phyloP scores from a whole-genome alignment of 345 rosid genomes.

The Brassica incana region DNA sequence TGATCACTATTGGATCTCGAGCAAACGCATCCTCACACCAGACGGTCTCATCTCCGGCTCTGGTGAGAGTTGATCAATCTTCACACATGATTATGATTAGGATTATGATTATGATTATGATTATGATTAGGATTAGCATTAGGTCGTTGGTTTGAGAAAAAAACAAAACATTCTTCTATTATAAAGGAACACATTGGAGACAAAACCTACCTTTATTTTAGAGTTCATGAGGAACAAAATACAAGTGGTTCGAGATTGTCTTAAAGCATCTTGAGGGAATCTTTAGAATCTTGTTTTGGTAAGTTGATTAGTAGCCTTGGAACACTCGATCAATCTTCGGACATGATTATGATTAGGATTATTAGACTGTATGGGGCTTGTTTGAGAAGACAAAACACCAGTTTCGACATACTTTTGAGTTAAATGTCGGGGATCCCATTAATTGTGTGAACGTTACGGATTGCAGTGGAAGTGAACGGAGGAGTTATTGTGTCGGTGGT shows the following conservation, averaged over 20 bases:
- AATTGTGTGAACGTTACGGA: background rate
- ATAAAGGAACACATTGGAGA: no score
- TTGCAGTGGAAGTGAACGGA: conserved; percentile 68
- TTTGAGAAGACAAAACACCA: background rate
- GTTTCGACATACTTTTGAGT: background rate
- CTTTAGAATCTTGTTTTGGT: conserved; percentile 50
- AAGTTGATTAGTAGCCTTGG: background rate
- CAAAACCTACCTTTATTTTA: no score
- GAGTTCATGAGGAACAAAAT: no score
- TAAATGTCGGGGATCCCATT: background rate
- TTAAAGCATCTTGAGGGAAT: no score
- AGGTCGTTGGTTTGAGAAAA: background rate
- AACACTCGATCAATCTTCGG: background rate
- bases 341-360: background rate
- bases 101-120: background rate
- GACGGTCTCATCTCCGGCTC: conserved; percentile 72
- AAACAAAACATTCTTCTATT: no score
- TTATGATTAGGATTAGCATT: background rate
- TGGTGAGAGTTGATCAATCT: conserved; percentile 45
- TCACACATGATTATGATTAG: background rate
- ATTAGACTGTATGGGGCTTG: background rate
- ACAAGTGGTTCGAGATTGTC: no score
- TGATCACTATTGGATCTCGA: conserved; percentile 69
- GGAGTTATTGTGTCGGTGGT: conserved; percentile 60
- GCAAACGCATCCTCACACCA: conserved; percentile 75